Evolutionary conservation across 2,329 filamentous ascomycete species (phyloP), one percentile per base, ranked within the genome.

Genomic region (Xylariales sp.): DNA sequence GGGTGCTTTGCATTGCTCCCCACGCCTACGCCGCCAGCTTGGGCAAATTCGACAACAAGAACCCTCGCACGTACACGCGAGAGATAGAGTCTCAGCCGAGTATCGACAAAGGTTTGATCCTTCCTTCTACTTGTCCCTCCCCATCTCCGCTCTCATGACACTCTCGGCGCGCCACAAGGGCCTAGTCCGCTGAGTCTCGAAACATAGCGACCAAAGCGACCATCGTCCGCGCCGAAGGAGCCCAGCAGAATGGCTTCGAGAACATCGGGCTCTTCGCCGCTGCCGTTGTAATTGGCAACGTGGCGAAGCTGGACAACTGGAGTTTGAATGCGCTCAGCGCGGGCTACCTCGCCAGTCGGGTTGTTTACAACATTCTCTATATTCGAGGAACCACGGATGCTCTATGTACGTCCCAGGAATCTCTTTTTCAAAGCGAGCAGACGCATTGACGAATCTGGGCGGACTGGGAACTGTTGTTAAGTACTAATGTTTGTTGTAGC

Each of bases 221-320:
- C n/a, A n/a, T 57, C 19, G 45, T 50, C 20, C 56, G 57, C 35
- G 53, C 53, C 45, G 57, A 59, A 41, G 37, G 55, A 4, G 51
- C 49, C n/a, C 41, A 43, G 14, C 44, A 54, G 4, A 59, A 60
- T 25, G 55, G 45, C 16, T 50, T 60, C 36, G 57, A 60, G 44
- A 53, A 48, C n/a, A 51, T 60, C 19, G 53, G 54, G 28, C 31
- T 59, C 18, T 59, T 50, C 45, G 55, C 56, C 4, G 57, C 57
- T 1, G 56, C 53, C 20, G 46, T 60, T 14, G 50, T 54, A 14
- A 56, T 54, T 3, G 57, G 52, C 5, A 58, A 60, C 39, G 43
- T 50, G 6, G 51, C 49, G 4, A 48, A 49, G 11, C 35, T 58
- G 4, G 32, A 21, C 38, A 51, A 32, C 33, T 41, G 14, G 19